Conservation (phyloP, 1,284 basidiomycete genomes). For the Pseudozyma hubeiensis region DNA sequence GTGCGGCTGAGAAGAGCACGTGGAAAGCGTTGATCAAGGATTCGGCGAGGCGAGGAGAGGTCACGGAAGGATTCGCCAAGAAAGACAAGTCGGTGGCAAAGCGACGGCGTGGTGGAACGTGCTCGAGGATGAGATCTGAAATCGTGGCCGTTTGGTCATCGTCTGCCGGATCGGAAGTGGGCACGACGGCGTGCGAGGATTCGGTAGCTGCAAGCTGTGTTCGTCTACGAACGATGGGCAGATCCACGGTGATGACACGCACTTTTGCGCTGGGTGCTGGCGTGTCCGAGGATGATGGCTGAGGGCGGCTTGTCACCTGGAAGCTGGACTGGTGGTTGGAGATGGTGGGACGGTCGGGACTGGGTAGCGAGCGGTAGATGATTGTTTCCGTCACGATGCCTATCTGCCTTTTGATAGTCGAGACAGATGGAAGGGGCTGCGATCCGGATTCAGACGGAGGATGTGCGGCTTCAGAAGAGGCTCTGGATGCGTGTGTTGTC, state of each 20-base stretch:
- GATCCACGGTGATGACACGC: constrained; percentile 32
- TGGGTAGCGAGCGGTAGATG: constrained; percentile 30
- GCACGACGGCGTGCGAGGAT: neutral
- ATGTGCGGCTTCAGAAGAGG: neutral
- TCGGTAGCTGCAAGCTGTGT: neutral
- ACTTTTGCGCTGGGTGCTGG: constrained; percentile 19
- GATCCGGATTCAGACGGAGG: neutral
- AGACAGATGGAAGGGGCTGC: neutral
- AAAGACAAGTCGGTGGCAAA: constrained; percentile 20
- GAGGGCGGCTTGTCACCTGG: constrained; percentile 20
- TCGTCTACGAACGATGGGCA: constrained; percentile 27
- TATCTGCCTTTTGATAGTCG: constrained; percentile 17
- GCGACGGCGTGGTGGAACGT: constrained; percentile 13
- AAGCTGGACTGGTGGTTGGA: constrained; percentile 1
- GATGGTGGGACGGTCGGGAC: neutral
- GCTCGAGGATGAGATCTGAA: constrained; percentile 21
- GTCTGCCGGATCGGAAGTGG: neutral
- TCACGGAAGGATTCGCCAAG: constrained; percentile 8
- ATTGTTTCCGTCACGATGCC: constrained; percentile 30
- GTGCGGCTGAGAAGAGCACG: constrained; percentile 23
- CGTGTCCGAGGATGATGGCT: constrained; percentile 5
- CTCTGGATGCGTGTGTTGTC: constrained; percentile 9
- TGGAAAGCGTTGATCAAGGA: constrained; percentile 21
- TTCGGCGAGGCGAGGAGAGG: constrained; percentile 6
- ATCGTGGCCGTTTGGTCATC: neutral